These are phyloP conservation scores for Thymus quinquecostatus DNA, from an alignment of 257 asterid species.

Conservation along the genomic window DNA sequence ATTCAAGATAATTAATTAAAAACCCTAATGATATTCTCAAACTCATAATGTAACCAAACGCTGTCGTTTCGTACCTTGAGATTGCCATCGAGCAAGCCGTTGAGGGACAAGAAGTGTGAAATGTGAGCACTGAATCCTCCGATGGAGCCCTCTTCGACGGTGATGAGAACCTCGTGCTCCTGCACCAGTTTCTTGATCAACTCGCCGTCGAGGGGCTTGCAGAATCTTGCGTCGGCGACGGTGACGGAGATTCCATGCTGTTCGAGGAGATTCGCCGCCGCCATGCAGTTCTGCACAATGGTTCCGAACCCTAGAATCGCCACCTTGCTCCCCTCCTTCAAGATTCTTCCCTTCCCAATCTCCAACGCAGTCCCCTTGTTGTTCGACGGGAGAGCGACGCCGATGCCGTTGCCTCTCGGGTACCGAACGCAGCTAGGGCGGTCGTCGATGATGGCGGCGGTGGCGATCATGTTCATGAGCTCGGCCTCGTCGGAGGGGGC, in stretches of 20 bases:
- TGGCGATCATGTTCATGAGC: conserved; percentile 76
- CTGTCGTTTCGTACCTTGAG: conserved; percentile 45
- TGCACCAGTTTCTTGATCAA: conserved; percentile 42
- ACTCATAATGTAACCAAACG: too few species aligned
- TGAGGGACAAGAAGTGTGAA: conserved; percentile 56
- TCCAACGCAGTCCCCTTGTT: conserved; percentile 63
- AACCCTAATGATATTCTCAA: too few species aligned
- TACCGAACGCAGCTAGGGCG: conserved; percentile 69
- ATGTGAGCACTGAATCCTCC: conserved; percentile 76
- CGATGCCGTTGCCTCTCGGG: conserved; percentile 78
- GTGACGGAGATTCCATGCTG: conserved; percentile 33
- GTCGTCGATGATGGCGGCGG: conserved; percentile 62
- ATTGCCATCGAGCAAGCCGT: conserved; percentile 57
- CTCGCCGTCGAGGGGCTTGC: conserved; percentile 55
- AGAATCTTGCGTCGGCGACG: conserved; percentile 56
- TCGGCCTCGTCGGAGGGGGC: conserved; percentile 80
- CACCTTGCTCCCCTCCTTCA: conserved; percentile 43
- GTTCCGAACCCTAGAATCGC: conserved; percentile 52
- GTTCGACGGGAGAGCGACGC: conserved; percentile 49
- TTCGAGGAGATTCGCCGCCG: conserved; percentile 40
- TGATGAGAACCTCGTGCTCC: conserved; percentile 58
- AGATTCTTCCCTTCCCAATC: conserved; percentile 49
- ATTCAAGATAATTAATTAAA: too few species aligned
- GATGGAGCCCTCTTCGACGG: conserved; percentile 70
- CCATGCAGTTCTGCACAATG: conserved; percentile 46